Evolutionary conservation across 305 asterid species (phyloP), one percentile per base, ranked within the genome.

Genomic region (Fraxinus latifolia): DNA sequence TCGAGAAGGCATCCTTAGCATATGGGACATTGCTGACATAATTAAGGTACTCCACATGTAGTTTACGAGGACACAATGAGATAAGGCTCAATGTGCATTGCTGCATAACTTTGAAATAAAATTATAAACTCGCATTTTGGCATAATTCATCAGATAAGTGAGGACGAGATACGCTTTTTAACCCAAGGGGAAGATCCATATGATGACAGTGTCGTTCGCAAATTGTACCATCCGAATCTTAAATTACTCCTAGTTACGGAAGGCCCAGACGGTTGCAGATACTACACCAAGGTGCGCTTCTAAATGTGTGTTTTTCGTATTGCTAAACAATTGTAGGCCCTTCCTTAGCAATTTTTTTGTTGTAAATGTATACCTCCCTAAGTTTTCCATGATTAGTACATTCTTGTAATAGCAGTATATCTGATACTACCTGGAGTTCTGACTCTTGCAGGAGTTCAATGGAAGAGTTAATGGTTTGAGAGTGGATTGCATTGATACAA

Each of bases 261-360:
- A 89, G 99, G 99, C 50, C 83, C 98, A 17, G 97, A 89, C 71
- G 99, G 99, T 80, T 96, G 98, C 92, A 88, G 99, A 81, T 94
- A 96, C 81, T 96, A 94, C 87, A 92, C 99, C 78, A 96, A 96
- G 97, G 99, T 94, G 77, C 44, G 84, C 78, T 82, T 47, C 60
- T 5, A 50, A 50, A 50, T 42, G 53, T 14, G 12, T 19, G 68
- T 58, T 6, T 19, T 58, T 19, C 3, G 7, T 19, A 17, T 17
- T 58, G 25, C 68, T 2, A 60, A 60, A 60, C 70, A 60, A 7
- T 47, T 60, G 21, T 53, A 2, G 31, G 31, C 31, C 21, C 32
- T 60, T 21, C 9, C 19, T 19, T 17, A 21, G 62, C 62, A 53
- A 53, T 1, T n/a, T 53, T 50, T n/a, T 53, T 53, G 21, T n/a